Evolutionary conservation across 2,329 filamentous ascomycete genomes (phyloP).

Genomic region (Helicocarpus griseus): DNA sequence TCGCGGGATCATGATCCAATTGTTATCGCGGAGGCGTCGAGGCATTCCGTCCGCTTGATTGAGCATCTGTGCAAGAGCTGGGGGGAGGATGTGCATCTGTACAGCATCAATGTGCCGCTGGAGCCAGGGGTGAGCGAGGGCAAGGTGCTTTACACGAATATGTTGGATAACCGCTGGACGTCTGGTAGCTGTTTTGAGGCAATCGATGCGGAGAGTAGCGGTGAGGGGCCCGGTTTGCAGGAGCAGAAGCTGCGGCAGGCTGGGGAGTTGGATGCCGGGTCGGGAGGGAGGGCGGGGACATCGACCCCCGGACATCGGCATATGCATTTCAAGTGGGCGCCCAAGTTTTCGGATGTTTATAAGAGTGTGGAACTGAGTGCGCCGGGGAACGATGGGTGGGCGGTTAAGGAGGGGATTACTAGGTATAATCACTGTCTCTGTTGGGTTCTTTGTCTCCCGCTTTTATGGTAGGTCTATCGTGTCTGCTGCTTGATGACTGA

Average conservation of each 20-base stretch:
- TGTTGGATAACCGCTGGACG: conserved; percentile 86
- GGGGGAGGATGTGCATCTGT: conserved; percentile 67
- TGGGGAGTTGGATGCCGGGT: conserved; percentile 36
- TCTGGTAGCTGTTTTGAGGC: conserved; percentile 80
- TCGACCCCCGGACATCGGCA: conserved; percentile 51
- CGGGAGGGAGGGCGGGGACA: conserved; percentile 16
- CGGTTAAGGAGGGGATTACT: conserved; percentile 75
- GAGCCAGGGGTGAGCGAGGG: conserved; percentile 61
- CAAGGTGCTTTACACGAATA: conserved; percentile 71
- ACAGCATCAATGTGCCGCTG: conserved; percentile 82
- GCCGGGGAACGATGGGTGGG: conserved; percentile 88
- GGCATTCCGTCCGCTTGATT: conserved; percentile 65
- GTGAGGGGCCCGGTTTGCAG: conserved; percentile 53
- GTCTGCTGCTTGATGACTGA: background rate
- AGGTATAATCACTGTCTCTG: conserved; percentile 45
- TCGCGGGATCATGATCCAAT: conserved; percentile 70
- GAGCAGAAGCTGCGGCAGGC: conserved; percentile 65
- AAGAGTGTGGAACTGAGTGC: conserved; percentile 69
- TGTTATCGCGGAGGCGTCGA: conserved; percentile 68
- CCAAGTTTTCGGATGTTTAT: conserved; percentile 76
- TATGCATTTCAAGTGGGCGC: conserved; percentile 92
- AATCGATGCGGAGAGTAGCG: conserved; percentile 52
- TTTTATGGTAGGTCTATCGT: background rate
- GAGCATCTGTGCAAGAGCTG: conserved; percentile 70
- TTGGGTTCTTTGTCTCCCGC: background rate